Percentiles rank a stretch among this genome's conserved stretches.
phyloP scores from a whole-genome alignment of 495 filamentous ascomycete genomes.

The Corynascus novoguineensis region DNA sequence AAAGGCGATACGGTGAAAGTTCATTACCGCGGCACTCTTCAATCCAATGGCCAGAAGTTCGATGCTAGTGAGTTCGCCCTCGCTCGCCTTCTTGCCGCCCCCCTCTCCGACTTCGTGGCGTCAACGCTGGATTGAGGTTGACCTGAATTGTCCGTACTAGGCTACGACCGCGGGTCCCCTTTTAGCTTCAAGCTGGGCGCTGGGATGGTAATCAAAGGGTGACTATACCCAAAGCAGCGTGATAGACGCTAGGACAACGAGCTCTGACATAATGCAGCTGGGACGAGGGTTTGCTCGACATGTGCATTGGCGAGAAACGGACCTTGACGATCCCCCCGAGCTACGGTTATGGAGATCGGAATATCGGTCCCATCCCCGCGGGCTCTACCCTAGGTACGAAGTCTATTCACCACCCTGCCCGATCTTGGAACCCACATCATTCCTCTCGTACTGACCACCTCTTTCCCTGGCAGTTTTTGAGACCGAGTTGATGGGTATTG shows the following conservation, averaged over 20 bases:
- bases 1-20: constrained; percentile 75
- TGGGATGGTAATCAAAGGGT: constrained; percentile 85
- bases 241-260: background rate
- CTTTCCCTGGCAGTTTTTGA: constrained; percentile 61
- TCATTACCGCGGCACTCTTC: constrained; percentile 81
- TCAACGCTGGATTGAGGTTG: constrained; percentile 15
- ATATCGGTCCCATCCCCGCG: constrained; percentile 71
- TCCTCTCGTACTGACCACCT: constrained; percentile 21
- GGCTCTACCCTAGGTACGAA: constrained; percentile 63
- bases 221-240: constrained; percentile 15
- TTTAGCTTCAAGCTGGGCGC: constrained; percentile 73
- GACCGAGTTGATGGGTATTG: constrained; percentile 84
- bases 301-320: constrained; percentile 95
- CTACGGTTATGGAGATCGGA: constrained; percentile 73
- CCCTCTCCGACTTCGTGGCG: background rate
- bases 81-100: background rate
- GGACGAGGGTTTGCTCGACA: constrained; percentile 86
- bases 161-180: constrained; percentile 68
- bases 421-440: background rate
- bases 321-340: constrained; percentile 86
- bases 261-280: constrained; percentile 47
- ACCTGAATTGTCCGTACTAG: constrained; percentile 23
- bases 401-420: background rate
- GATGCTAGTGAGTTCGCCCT: constrained; percentile 45
- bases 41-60: constrained; percentile 50